Base-by-base conservation (phyloP, 495 filamentous ascomycete species). In the Immersiella caudata region DNA sequence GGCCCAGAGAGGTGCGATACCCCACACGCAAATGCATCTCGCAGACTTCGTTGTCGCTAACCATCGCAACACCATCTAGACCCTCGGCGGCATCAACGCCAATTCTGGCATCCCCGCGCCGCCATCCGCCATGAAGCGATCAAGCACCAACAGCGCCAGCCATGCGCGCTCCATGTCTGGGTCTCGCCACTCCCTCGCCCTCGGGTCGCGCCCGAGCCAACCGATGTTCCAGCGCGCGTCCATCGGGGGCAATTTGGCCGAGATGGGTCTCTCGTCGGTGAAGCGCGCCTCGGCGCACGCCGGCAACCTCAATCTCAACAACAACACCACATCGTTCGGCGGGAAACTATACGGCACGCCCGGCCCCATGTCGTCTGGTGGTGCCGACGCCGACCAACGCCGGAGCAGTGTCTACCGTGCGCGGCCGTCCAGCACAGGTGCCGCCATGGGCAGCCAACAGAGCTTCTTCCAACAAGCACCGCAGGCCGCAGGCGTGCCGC, bases 91-190 rank as follows among this genome's bases (percentile, higher is more conserved):
- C 71, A 84, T 94, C 73, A 91, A 88, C 74, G 86, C 88, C 77
- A 94, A 90, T 73, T 89, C 90, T 49, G 82, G 87, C n/a, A 90
- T 97, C 63, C 93, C 94, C 6, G 91, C 93, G 77, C 93, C 93
- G 6, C 82, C 90, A n/a, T 97, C 95, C n/a, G 92, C 95, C 25
- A 85, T 98, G 82, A 97, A 97, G 79, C 92, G 95, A 75, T 91
- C 92, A 8, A 96, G 88, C 71, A 94, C 92, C n/a, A 89, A 56
- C 62, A 86, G 85, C 69, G 82, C 86, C 40, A 88, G 88, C 76
- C 87, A 94, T 77, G 87, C 82, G 62, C 91, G 93, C 69, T 91
- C 91, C 55, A 82, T 89, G 69, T 93, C 92, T 65, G 93, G 91
- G 64, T 89, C 93, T 67, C 85, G 93, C 62, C 92, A 93, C 80